A percentile compares a stretch with the other conserved stretches of the same genome.
These are phyloP conservation scores for Aspergillus sp. DNA, from an alignment of 2,329 filamentous ascomycete species.

Conservation along the genomic window DNA sequence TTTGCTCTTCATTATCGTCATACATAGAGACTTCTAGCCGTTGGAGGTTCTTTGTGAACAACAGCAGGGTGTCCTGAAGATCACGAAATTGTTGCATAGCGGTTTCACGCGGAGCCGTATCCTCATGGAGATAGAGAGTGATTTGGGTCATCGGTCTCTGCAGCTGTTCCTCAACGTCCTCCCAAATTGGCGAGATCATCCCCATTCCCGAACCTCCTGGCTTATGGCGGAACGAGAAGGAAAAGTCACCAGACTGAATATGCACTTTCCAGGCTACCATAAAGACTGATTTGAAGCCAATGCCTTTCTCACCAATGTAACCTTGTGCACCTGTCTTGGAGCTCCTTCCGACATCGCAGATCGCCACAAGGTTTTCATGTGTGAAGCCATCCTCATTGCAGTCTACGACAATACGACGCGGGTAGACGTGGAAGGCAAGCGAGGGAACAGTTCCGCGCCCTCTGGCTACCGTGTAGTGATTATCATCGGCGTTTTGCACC, in stretches of 20 bases:
- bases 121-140: conserved; percentile 32
- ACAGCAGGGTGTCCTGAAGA: conserved; percentile 42
- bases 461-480: conserved; percentile 27
- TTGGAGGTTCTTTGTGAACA: conserved; percentile 48
- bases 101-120: conserved; percentile 5
- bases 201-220: conserved; percentile 50
- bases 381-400: conserved; percentile 49
- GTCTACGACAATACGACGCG: conserved; percentile 43
- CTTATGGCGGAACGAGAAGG: conserved; percentile 39
- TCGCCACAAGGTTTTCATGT: conserved; percentile 36
- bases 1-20: conserved; percentile 15
- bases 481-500: conserved; percentile 50
- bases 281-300: conserved; percentile 43
- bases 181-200: conserved; percentile 52
- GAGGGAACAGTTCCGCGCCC: conserved; percentile 17
- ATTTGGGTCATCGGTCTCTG: conserved; percentile 35
- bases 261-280: conserved; percentile 37
- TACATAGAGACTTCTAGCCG: conserved; percentile 24
- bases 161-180: conserved; percentile 5
- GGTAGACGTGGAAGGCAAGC: conserved; percentile 23
- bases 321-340: conserved; percentile 36
- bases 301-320: conserved; percentile 38
- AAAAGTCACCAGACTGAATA: conserved; percentile 44
- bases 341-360: conserved; percentile 40
- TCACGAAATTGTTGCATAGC: conserved; percentile 24